These are phyloP conservation scores for Lagenaria siceraria DNA, from an alignment of 306 rosid species.

Conservation along the genomic window DNA sequence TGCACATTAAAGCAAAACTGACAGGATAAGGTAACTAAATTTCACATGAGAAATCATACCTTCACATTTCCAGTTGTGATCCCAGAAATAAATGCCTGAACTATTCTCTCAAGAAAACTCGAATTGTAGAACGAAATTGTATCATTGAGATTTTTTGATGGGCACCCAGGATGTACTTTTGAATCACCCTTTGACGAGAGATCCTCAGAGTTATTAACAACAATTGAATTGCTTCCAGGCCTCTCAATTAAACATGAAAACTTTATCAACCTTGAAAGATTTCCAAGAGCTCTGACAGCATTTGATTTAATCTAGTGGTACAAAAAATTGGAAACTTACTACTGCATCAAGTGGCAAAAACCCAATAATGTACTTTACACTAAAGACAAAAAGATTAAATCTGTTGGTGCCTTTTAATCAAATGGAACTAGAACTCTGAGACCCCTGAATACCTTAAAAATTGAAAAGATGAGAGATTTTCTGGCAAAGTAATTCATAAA, in stretches of 20 bases:
- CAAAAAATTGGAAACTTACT: not conserved
- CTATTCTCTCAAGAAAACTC: constrained; percentile 48
- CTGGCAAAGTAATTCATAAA: not conserved
- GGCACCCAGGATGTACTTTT: constrained; percentile 9
- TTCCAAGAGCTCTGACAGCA: constrained; percentile 98
- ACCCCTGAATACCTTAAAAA: not conserved
- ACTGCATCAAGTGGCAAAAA: not conserved
- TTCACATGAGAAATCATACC: constrained; percentile 33
- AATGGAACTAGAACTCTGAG: not conserved
- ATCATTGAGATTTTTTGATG: constrained; percentile 17
- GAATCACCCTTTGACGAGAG: constrained; percentile 14
- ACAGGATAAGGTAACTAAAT: not conserved
- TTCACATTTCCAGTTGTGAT: constrained; percentile 82
- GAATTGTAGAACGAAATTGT: constrained; percentile 24
- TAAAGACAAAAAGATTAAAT: not conserved
- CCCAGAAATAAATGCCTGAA: constrained; percentile 70
- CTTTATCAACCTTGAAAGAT: constrained; percentile 67
- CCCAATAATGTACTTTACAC: not conserved
- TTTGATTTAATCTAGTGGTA: constrained; percentile 74
- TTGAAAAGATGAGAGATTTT: not conserved
- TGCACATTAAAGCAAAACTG: not conserved
- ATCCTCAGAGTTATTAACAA: constrained; percentile 9
- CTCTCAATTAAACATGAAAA: constrained; percentile 24
- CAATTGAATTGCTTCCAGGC: constrained; percentile 4
- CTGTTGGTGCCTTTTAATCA: not conserved